Evolutionary conservation across 2,329 filamentous ascomycete species (phyloP).

Genomic region (Camillea tinctor): DNA sequence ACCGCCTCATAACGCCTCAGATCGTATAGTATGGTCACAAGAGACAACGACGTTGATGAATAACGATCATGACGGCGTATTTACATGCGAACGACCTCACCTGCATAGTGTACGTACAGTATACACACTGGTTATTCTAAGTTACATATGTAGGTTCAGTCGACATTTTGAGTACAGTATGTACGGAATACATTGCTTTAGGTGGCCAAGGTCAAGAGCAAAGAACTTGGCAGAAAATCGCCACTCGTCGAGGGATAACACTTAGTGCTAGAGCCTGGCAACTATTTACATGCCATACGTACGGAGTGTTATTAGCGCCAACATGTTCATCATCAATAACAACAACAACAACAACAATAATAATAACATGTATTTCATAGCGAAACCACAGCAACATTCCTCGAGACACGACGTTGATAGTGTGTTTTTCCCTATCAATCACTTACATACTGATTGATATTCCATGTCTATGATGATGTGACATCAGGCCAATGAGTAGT

Average conservation of each 20-base stretch:
- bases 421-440: background rate
- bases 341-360: background rate
- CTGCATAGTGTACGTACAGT: too few species aligned
- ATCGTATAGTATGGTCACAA: background rate
- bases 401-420: background rate
- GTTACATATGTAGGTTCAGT: too few species aligned
- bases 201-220: background rate
- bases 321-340: background rate
- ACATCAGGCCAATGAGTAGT: background rate
- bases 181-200: too few species aligned
- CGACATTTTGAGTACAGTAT: too few species aligned
- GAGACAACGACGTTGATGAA: background rate
- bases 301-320: background rate
- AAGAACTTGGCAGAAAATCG: background rate
- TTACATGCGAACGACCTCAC: background rate
- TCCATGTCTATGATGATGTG: background rate
- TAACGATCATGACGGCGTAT: background rate
- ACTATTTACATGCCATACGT: background rate
- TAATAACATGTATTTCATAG: background rate
- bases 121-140: background rate
- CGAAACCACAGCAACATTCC: background rate
- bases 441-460: background rate
- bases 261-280: background rate
- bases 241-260: background rate
- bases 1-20: background rate